Evolutionary conservation across 2,329 filamentous ascomycete genomes (phyloP).

Genomic region (Pseudopyricularia javanii): DNA sequence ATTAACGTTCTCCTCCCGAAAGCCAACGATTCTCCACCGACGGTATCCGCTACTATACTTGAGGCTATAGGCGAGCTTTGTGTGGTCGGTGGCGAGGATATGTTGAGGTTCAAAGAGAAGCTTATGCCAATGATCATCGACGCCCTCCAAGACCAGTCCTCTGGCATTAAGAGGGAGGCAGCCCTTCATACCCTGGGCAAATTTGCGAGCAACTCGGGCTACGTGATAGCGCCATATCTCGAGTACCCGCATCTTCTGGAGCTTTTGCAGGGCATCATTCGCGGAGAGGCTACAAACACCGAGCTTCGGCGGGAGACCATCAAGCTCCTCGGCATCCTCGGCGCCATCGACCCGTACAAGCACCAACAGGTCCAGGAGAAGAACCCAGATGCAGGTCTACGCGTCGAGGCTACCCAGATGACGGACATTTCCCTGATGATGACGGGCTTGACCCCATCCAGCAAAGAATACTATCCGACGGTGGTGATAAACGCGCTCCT

Average conservation of each 20-base stretch:
- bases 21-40: constrained; percentile 70
- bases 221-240: constrained; percentile 91
- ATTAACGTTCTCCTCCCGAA: constrained; percentile 90
- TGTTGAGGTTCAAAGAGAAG: constrained; percentile 80
- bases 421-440: constrained; percentile 97
- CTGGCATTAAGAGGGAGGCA: constrained; percentile 78
- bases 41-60: constrained; percentile 88
- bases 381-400: constrained; percentile 66
- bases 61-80: constrained; percentile 91
- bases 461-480: constrained; percentile 96
- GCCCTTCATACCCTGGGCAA: constrained; percentile 85
- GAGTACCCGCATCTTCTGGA: constrained; percentile 91
- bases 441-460: constrained; percentile 90
- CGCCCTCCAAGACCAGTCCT: constrained; percentile 87
- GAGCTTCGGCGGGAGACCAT: constrained; percentile 86
- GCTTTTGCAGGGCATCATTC: constrained; percentile 86
- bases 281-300: constrained; percentile 74
- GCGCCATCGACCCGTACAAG: constrained; percentile 90
- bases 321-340: constrained; percentile 89
- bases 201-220: constrained; percentile 88
- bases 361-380: constrained; percentile 87
- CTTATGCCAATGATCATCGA: constrained; percentile 94
- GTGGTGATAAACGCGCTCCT: constrained; percentile 95
- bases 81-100: constrained; percentile 85
- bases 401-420: constrained; percentile 50